These are phyloP conservation scores for Syncephalastrum sp. DNA, from an alignment of 371 early-diverging fungal species.

Conservation along the genomic window DNA sequence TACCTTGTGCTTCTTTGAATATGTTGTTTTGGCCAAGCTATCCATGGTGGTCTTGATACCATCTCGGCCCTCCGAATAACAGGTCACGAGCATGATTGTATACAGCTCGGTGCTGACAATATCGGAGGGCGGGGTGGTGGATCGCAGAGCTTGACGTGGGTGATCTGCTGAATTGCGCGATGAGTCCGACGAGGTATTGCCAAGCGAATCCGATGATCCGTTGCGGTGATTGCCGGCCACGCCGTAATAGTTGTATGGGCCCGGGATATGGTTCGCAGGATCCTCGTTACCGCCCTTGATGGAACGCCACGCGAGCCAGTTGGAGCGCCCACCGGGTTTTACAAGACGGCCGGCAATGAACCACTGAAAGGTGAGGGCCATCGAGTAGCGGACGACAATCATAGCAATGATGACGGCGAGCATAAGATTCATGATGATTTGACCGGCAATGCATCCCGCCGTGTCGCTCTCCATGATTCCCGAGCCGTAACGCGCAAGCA, in stretches of 20 bases:
- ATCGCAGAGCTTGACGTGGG: background rate
- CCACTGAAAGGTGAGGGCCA: slow-evolving; percentile 67
- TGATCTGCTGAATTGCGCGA: slow-evolving; percentile 1
- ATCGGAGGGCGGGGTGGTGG: slow-evolving; percentile 18
- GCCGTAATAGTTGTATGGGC: slow-evolving; percentile 42
- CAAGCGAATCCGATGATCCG: slow-evolving; percentile 1
- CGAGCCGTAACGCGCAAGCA: slow-evolving; percentile 39
- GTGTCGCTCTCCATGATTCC: slow-evolving; percentile 52
- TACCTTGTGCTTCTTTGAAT: slow-evolving; percentile 57
- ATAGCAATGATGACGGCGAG: slow-evolving; percentile 45
- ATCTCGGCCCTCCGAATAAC: slow-evolving; percentile 80
- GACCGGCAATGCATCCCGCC: slow-evolving; percentile 59
- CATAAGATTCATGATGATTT: slow-evolving; percentile 47
- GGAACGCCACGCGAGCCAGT: slow-evolving; percentile 53
- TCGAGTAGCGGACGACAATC: slow-evolving; percentile 51
- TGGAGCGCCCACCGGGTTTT: slow-evolving; percentile 49
- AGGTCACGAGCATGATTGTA: slow-evolving; percentile 67
- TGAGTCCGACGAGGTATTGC: background rate
- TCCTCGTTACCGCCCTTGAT: slow-evolving; percentile 46
- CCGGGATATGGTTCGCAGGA: slow-evolving; percentile 47
- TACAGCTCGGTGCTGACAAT: slow-evolving; percentile 49
- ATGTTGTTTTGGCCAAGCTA: slow-evolving; percentile 74
- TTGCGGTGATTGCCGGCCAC: slow-evolving; percentile 4
- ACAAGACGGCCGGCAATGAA: slow-evolving; percentile 47
- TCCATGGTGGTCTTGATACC: slow-evolving; percentile 81